phyloP scores from a whole-genome alignment of 129 eudicot species.

The Mikania micrantha region DNA sequence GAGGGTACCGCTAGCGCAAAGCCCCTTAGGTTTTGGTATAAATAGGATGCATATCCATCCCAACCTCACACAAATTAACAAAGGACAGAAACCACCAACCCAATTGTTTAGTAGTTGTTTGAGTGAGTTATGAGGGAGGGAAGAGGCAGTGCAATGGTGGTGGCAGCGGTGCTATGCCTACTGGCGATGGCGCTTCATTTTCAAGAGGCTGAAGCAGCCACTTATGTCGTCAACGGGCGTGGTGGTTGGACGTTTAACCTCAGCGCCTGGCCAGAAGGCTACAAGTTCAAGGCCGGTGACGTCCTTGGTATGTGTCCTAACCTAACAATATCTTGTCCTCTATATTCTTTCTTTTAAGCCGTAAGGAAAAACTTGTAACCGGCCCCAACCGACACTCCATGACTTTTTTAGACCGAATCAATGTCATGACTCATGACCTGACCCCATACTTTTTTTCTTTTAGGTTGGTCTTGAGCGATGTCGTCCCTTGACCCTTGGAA shows the following conservation, averaged over 20 bases:
- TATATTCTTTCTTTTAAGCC: too few relatives aligned
- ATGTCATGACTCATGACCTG: too few relatives aligned
- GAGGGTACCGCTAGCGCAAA: too few relatives aligned
- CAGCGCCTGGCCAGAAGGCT: conserved; percentile 54
- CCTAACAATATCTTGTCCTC: too few relatives aligned
- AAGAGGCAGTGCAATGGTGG: conserved; percentile 73
- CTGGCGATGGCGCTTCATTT: conserved; percentile 23
- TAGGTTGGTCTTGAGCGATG: too few relatives aligned
- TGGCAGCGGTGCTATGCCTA: conserved; percentile 22
- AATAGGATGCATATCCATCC: conserved; percentile 14
- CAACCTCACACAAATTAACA: conserved; percentile 17
- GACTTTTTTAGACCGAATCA: too few relatives aligned
- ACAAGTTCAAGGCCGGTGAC: conserved; percentile 66
- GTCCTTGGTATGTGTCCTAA: conserved; percentile 44
- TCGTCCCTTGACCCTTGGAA: too few relatives aligned
- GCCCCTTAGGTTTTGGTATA: too few relatives aligned
- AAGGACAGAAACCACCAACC: conserved; percentile 8
- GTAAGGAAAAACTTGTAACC: too few relatives aligned
- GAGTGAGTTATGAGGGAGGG: conserved; percentile 38
- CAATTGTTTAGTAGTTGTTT: neutral
- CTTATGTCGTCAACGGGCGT: conserved; percentile 51
- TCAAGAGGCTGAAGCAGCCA: conserved; percentile 46
- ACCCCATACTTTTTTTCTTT: too few relatives aligned
- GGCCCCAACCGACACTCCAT: too few relatives aligned
- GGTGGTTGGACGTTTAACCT: conserved; percentile 60